Conservation (phyloP, 176 grass and related monocot species). For the barley (Hordeum vulgare) region DNA sequence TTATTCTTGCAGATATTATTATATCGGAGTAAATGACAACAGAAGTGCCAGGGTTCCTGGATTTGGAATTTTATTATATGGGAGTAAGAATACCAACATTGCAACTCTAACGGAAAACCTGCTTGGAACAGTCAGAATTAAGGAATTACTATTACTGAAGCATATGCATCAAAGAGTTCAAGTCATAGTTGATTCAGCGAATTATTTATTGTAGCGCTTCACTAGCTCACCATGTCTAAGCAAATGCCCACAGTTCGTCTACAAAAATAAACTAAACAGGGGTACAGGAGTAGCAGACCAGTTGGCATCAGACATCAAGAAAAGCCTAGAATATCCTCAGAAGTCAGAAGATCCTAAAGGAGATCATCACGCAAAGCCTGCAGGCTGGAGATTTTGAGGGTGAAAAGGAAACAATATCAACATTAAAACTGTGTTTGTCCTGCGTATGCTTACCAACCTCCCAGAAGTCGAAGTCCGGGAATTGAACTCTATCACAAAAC, state of each 20-base stretch:
- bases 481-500: too few relatives aligned
- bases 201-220: not conserved
- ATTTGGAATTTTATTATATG: not conserved
- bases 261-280: not conserved
- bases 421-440: too few relatives aligned
- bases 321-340: not conserved
- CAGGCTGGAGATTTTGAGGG: not conserved
- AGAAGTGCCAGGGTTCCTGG: not conserved
- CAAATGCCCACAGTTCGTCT: not conserved
- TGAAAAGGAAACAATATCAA: not conserved
- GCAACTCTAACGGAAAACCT: not conserved
- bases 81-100: not conserved
- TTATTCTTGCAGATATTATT: too few relatives aligned
- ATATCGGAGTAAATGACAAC: too few relatives aligned
- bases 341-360: not conserved
- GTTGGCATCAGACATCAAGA: not conserved
- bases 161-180: not conserved
- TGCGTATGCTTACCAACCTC: too few relatives aligned
- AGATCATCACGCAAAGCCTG: not conserved
- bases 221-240: not conserved
- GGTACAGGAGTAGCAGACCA: not conserved
- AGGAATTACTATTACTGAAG: not conserved
- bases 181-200: not conserved
- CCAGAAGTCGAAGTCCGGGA: too few relatives aligned
- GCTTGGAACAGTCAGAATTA: not conserved